These are phyloP conservation scores for Colletotrichum liaoningense DNA, from an alignment of 2,329 filamentous ascomycete species.

Conservation along the genomic window DNA sequence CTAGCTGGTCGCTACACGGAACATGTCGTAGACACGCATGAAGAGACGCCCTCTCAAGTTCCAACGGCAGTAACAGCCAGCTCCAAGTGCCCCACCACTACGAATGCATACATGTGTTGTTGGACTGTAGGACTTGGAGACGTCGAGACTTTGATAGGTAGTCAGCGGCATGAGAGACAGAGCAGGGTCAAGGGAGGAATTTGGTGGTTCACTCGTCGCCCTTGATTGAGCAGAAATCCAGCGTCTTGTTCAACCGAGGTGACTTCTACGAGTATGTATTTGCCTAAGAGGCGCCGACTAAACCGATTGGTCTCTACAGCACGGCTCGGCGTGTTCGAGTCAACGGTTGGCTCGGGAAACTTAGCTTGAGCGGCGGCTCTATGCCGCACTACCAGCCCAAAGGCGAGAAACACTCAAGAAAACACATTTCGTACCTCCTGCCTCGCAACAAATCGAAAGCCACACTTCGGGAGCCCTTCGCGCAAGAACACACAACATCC, in stretches of 20 bases:
- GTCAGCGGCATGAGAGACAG: conserved; percentile 16
- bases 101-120: not conserved
- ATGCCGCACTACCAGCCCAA: conserved; percentile 2
- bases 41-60: not conserved
- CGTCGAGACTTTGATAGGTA: not conserved
- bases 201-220: not conserved
- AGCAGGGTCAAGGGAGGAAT: conserved; percentile 17
- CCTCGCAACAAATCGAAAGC: not conserved
- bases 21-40: conserved; percentile 32
- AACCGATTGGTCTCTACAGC: conserved; percentile 8
- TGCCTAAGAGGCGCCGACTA: conserved; percentile 12
- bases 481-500: not conserved
- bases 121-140: not conserved
- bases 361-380: conserved; percentile 4
- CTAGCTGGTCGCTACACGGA: conserved; percentile 7
- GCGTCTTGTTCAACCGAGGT: conserved; percentile 11
- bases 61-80: not conserved
- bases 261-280: not conserved
- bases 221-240: not conserved
- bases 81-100: not conserved
- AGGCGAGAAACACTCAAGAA: conserved; percentile 3
- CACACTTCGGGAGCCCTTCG: not conserved
- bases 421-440: not conserved
- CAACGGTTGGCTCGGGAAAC: conserved; percentile 24
- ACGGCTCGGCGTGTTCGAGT: conserved; percentile 3